Base-by-base conservation (phyloP, 192 early-diverging fungal genomes). In the Coemansia sp. region DNA sequence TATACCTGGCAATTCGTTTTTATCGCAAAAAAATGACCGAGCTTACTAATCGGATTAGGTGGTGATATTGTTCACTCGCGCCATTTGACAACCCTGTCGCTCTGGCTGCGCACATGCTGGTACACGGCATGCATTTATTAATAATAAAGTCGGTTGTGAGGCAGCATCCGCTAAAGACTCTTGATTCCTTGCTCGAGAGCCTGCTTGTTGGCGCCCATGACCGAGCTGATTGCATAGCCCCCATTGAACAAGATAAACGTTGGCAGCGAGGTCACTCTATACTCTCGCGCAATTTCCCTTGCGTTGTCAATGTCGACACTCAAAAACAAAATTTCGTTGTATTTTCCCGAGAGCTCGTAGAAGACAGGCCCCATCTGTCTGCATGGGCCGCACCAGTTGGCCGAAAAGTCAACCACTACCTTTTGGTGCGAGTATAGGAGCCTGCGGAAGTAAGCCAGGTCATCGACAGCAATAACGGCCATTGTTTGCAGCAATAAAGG, bases 321-420 rank as follows among this genome's bases (percentile, higher is more conserved):
- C 52, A 89, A 77, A 62, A 95, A 95, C 27, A 67, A 63, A 53
- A 91, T 73, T 35, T 87, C 74, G 1, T 79, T 10, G 71, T 83
- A 67, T 29, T 83, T 53, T 26, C 76, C 59, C 1, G 88, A 65
- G 8, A 94, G 76, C 46, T 80, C 63, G 35, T 84, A 82, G 58
- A 90, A 90, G 56, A 84, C 74, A 56, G 88, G 88, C 18, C 81
- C 66, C 64, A 92, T 85, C 34, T 85, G 56, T 76, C 88, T 90
- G 84, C 92, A 95, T 40, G 93, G 90, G 21, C 90, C 90, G 78
- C 93, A 95, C 93, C 93, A 93, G 59, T 67, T 77, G 46, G 90
- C 93, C 46, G 80, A 78, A 77, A 89, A 94, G 66, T 94, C 90
- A 37, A 94, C 86, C 38, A 88, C 85, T 58, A 83, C 85, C 41